Base-by-base conservation (phyloP, 495 filamentous ascomycete species). In the Hyaloscypha bicolor region DNA sequence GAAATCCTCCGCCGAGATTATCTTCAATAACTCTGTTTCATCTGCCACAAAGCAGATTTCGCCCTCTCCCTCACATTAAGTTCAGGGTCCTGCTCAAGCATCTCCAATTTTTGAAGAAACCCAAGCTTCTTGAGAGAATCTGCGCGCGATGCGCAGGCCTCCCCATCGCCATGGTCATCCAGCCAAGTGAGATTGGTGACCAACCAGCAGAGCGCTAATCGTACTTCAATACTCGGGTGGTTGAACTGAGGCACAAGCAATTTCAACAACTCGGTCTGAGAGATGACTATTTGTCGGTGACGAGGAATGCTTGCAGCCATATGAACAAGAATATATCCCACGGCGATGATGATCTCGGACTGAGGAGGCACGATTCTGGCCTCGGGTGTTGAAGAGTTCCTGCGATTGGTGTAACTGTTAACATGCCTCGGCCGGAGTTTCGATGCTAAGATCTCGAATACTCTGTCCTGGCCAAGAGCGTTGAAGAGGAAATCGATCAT, bases 401-500 rank as follows among this genome's bases (percentile, higher is more conserved):
- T 77, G 35, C 80, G 71, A 29, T 73, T 76, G 42, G 42, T 48
- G 42, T 76, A 80, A 6, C 79, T 77, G 55, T 83, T 80, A 33
- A 85, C 74, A 14, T 82, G 75, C 56, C 86, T 86, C 3, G 87
- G 82, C 35, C 82, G 82, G 8, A 97, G 78, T 72, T 94, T 96
- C 35, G 87, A 84, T 12, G 87, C 84, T 22, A 97, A 76, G 48
- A 94, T 89, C 55, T 88, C 84, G 68, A 97, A 92, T 22, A 97
- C 73, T 35, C 87, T 83, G 60, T 90, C 85, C 71, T 92, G 83
- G 21, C 91, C 92, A n/a, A 97, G 79, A 58, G 86, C 82, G 45
- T 78, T 81, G 75, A 97, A 90, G n/a, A 97, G 76, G 72, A 87
- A 86, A 69, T 97, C 93, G 65, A 96, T 90, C 88, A 96, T 93